A percentile compares a stretch with the other conserved stretches of the same genome.
These are phyloP conservation scores for Beta vulgaris DNA, from an alignment of 148 eudicot species.

Conservation along the genomic window DNA sequence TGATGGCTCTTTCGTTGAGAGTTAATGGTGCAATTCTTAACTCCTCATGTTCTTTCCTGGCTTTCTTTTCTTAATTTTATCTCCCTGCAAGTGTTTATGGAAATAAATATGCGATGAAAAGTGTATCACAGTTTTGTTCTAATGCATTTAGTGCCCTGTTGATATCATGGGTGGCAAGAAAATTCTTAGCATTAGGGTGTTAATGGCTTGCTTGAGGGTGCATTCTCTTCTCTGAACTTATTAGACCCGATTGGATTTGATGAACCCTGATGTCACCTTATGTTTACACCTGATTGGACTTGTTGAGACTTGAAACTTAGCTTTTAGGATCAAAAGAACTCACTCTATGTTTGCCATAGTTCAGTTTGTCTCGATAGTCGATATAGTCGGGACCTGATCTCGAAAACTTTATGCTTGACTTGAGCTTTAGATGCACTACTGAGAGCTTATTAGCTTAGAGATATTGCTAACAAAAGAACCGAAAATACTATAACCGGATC, in stretches of 20 bases:
- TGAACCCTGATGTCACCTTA: too few relatives aligned
- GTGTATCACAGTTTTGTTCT: background rate
- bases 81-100: background rate
- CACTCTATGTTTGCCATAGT: too few relatives aligned
- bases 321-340: too few relatives aligned
- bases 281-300: too few relatives aligned
- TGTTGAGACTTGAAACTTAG: too few relatives aligned
- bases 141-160: background rate
- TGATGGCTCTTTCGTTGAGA: conserved; percentile 2
- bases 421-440: background rate
- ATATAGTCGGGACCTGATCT: background rate
- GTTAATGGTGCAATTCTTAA: background rate
- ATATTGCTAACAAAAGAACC: background rate
- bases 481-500: too few relatives aligned
- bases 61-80: background rate
- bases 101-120: background rate
- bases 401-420: background rate
- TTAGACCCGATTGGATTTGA: too few relatives aligned
- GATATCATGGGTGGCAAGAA: background rate
- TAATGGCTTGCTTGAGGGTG: background rate
- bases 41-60: background rate
- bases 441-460: background rate
- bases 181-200: background rate
- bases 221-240: too few relatives aligned
- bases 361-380: background rate